Conservation (phyloP, 257 asterid species). For the Verbascum thapsus region DNA sequence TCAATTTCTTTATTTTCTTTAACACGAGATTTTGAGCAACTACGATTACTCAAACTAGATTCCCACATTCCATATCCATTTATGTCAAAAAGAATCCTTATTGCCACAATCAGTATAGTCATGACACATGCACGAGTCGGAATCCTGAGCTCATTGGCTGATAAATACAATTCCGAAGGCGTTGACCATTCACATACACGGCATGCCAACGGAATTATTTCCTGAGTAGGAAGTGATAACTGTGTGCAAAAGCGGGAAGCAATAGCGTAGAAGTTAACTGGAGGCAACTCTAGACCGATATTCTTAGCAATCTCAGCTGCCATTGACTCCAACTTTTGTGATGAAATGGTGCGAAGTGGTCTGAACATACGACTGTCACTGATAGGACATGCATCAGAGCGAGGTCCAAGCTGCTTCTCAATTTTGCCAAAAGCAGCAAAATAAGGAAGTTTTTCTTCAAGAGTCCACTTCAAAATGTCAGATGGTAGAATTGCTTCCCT, state of each 20-base stretch:
- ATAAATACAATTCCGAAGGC: constrained; percentile 69
- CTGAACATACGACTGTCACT: constrained; percentile 64
- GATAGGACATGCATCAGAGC: constrained; percentile 60
- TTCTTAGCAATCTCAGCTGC: constrained; percentile 62
- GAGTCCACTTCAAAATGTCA: constrained; percentile 70
- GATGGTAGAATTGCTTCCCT: constrained; percentile 72
- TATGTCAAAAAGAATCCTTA: constrained; percentile 58
- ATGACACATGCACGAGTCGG: constrained; percentile 77
- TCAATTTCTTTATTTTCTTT: constrained; percentile 26
- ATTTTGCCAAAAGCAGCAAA: constrained; percentile 62
- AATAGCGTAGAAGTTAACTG: constrained; percentile 71
- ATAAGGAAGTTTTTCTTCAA: constrained; percentile 86
- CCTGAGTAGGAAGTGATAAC: constrained; percentile 55
- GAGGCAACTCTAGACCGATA: constrained; percentile 70
- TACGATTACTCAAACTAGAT: constrained; percentile 45
- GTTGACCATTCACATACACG: constrained; percentile 69
- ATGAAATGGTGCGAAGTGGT: constrained; percentile 48
- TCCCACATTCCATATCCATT: constrained; percentile 89
- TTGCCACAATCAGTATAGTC: constrained; percentile 71
- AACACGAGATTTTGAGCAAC: constrained; percentile 27
- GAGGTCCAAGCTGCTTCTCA: constrained; percentile 61
- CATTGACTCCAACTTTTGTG: constrained; percentile 71
- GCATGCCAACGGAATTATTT: constrained; percentile 62
- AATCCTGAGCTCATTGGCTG: constrained; percentile 48
- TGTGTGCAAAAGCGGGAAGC: constrained; percentile 60